Base-by-base conservation (phyloP, 2,329 filamentous ascomycete species). In the Alternaria burnsii region DNA sequence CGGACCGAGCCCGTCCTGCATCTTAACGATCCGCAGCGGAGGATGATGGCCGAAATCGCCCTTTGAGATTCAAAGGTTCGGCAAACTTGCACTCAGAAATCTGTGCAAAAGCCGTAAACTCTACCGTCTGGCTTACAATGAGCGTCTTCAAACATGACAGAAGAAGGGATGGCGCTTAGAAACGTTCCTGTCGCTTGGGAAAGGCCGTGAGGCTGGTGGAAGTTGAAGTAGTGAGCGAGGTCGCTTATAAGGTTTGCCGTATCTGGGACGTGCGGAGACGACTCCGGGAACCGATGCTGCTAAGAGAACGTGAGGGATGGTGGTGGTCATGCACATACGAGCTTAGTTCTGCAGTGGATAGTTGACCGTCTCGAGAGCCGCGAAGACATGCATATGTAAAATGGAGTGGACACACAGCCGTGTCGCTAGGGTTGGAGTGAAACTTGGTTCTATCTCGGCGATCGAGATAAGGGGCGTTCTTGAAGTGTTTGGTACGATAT, bases 401-500 rank as follows among this genome's bases (percentile, higher is more conserved):
- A 34, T 56, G 34, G 36, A 50, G 30, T 50, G 46, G 32, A 36
- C 32, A 24, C 38, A 26, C 32, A 38, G 30, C 20, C 20, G 46
- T 26, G 32, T 38, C 46, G 16, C 32, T 18, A 16, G 20, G 14
- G 46, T 26, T 46, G 44, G 22, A 48, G 40, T 55, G 52, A 43
- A 50, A 38, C 46, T 26, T 12, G 20, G 20, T 36, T 50, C 30
- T 14, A 36, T 36, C 20, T 24, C 36, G 28, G 44, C 36, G 11
- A 22, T 36, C 11, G 12, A 58, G 55, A 38, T 46, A 22, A 61
- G 20, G 48, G 40, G 20, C 22, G 55, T 55, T 54, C 52, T 34
- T n/a, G 30, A 8, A 50, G 28, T 53, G 52, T 58, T 58, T 55
- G 60, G 54, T 55, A 55, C 53, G 54, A 61, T 51, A n/a, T 56